Evolutionary conservation across 2,329 filamentous ascomycete genomes (phyloP), one percentile per base, ranked within the genome.

Genomic region (Beauveria medogensis): DNA sequence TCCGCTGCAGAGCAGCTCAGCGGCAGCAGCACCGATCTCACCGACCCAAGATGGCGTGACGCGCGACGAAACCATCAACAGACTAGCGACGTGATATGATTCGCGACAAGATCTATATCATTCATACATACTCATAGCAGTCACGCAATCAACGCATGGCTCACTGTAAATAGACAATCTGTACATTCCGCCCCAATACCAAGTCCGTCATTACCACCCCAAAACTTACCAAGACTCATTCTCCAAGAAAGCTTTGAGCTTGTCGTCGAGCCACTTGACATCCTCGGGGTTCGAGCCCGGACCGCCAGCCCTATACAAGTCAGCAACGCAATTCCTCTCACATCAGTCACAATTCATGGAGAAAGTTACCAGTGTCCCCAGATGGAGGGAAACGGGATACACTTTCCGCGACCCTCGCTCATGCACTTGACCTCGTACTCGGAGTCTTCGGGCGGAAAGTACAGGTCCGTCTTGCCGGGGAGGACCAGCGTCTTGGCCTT

Each of bases 361-460:
- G 0, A 37, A 37, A 40, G 55, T 65, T 62, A 67, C 72, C 72
- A 77, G 50, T 78, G 76, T 0, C 76, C 76, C 74, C 75, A 78
- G 20, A 78, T 73, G 0, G 75, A 77, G 0, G 75, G 75, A 46
- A 75, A 74, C 0, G 73, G 65, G 43, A 75, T 67, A 10, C 75
- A 69, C 43, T 71, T 70, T 0, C 72, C 74, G 30, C 72, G 63
- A 0, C 67, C 69, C 0, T 69, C 61, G 0, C 67, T 59, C 76
- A 78, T 78, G 46, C 68, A 71, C 22, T 82, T 53, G 70, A 92
- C 86, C 68, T 94, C 90, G 60, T 87, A 85, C 67, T 89, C 83
- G 0, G 88, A 91, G 65, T 92, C 90, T 67, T 92, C 89, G 0
- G 89, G 88, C 16, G 90, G 88, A 65, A 94, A 93, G 69, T 93